Evolutionary conservation across 768 basidiomycete species (phyloP).

Genomic region (Boletus bicolor): DNA sequence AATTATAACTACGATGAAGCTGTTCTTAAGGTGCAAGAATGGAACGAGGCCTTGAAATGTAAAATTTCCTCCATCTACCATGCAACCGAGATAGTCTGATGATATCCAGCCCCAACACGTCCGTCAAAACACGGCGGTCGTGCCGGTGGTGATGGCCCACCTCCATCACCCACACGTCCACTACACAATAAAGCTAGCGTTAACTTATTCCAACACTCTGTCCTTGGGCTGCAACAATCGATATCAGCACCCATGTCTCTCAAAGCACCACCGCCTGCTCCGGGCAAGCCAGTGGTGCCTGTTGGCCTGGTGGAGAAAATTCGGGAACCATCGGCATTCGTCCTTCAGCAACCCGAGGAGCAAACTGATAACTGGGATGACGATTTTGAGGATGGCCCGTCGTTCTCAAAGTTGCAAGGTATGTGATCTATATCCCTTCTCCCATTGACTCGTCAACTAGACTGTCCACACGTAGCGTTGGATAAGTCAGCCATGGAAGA

Average conservation of each 20-base stretch:
- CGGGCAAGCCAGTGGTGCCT: conserved; percentile 22
- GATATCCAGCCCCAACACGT: conserved; percentile 59
- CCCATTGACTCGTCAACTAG: neutral
- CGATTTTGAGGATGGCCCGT: conserved; percentile 94
- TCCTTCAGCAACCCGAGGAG: conserved; percentile 72
- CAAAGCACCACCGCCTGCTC: conserved; percentile 16
- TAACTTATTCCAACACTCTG: conserved; percentile 30
- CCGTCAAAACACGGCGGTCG: conserved; percentile 65
- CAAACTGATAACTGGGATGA: conserved; percentile 98
- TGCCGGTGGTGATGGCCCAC: conserved; percentile 35
- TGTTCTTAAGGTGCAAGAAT: conserved; percentile 93
- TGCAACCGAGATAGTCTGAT: conserved; percentile 3
- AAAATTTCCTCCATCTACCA: conserved; percentile 18
- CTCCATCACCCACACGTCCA: conserved; percentile 42
- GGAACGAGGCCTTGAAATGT: conserved; percentile 98
- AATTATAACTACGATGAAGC: conserved; percentile 94
- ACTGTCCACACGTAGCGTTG: conserved; percentile 41
- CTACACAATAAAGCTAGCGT: conserved; percentile 26
- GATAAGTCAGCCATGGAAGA: conserved; percentile 59
- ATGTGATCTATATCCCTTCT: neutral
- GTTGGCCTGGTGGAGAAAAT: conserved; percentile 38
- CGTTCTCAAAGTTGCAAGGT: conserved; percentile 79
- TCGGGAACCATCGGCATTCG: conserved; percentile 58
- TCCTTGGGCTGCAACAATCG: conserved; percentile 35
- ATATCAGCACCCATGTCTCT: conserved; percentile 31